phyloP scores from a whole-genome alignment of 177 flowering plant species.

The Telopea speciosissima region DNA sequence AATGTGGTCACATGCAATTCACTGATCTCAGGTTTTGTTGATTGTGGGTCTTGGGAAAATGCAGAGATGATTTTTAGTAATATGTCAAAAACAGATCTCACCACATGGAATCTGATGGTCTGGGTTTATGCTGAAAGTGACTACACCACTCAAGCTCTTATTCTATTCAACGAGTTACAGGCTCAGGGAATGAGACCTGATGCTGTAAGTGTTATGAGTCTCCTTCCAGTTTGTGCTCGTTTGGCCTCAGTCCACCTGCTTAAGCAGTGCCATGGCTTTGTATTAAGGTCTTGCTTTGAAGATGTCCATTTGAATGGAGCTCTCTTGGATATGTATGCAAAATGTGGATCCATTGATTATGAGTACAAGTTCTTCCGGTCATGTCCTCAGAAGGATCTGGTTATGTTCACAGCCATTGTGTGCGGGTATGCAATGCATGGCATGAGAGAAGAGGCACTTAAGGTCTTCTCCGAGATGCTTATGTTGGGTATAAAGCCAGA shows the following conservation, averaged over 20 bases:
- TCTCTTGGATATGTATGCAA: slow-evolving; percentile 61
- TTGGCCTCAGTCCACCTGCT: slow-evolving; percentile 49
- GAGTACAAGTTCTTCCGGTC: slow-evolving; percentile 51
- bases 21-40: slow-evolving; percentile 50
- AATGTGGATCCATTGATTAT: slow-evolving; percentile 53
- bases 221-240: slow-evolving; percentile 60
- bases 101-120: slow-evolving; percentile 75
- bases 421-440: slow-evolving; percentile 87
- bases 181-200: slow-evolving; percentile 57
- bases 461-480: slow-evolving; percentile 47
- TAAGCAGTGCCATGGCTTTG: slow-evolving; percentile 68
- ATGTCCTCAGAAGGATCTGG: slow-evolving; percentile 48
- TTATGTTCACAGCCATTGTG: slow-evolving; percentile 74
- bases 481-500: slow-evolving; percentile 55
- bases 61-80: slow-evolving; percentile 33
- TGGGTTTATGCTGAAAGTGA: slow-evolving; percentile 54
- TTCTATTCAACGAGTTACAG: slow-evolving; percentile 52
- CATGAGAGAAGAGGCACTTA: slow-evolving; percentile 63
- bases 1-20: slow-evolving; percentile 50
- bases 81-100: slow-evolving; percentile 53
- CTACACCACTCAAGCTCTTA: slow-evolving; percentile 36
- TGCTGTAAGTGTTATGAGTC: slow-evolving; percentile 55
- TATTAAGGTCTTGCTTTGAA: slow-evolving; percentile 37
- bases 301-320: slow-evolving; percentile 52
- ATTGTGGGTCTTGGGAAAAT: slow-evolving; percentile 31